phyloP scores from a whole-genome alignment of 2,329 filamentous ascomycete species.

The Neospermospora avenae region DNA sequence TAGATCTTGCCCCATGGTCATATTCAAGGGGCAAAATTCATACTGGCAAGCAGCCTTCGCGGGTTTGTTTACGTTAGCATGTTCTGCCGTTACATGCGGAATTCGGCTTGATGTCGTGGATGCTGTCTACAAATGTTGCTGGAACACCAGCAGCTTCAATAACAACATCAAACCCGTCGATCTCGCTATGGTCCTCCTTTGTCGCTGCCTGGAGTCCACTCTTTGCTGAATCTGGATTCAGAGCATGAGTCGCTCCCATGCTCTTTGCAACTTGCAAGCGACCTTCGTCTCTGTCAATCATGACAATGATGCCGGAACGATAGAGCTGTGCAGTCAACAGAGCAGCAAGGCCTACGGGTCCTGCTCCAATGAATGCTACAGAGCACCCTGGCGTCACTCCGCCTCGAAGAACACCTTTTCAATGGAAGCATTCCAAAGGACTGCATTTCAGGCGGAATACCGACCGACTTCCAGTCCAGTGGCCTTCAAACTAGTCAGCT shows the following conservation, averaged over 20 bases:
- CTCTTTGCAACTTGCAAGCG: slow-evolving; percentile 45
- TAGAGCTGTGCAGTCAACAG: slow-evolving; percentile 52
- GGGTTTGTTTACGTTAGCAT: not conserved
- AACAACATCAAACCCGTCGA: slow-evolving; percentile 49
- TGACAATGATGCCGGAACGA: slow-evolving; percentile 47
- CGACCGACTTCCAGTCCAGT: slow-evolving; percentile 7
- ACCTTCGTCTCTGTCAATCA: slow-evolving; percentile 47
- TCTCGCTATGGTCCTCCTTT: slow-evolving; percentile 41
- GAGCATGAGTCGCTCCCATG: slow-evolving; percentile 46
- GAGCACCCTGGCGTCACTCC: slow-evolving; percentile 5
- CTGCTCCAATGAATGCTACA: slow-evolving; percentile 1
- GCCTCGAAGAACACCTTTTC: slow-evolving; percentile 4
- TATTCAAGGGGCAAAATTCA: too few relatives aligned
- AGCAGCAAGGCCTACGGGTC: slow-evolving; percentile 26
- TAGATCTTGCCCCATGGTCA: too few relatives aligned
- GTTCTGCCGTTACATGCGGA: too few relatives aligned
- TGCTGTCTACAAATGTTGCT: slow-evolving; percentile 42
- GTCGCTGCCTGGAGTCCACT: slow-evolving; percentile 33
- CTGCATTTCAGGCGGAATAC: not conserved
- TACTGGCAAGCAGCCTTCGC: slow-evolving; percentile 43
- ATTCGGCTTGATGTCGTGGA: too few relatives aligned
- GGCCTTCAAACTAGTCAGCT: not conserved
- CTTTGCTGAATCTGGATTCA: slow-evolving; percentile 40
- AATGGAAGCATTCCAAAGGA: not conserved
- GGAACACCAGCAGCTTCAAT: slow-evolving; percentile 55